A percentile compares a stretch with the other conserved stretches of the same genome.
phyloP scores from a whole-genome alignment of 225 moss, liverwort and hornwort genomes.

The Bryoerythrophyllum caledonicum region DNA sequence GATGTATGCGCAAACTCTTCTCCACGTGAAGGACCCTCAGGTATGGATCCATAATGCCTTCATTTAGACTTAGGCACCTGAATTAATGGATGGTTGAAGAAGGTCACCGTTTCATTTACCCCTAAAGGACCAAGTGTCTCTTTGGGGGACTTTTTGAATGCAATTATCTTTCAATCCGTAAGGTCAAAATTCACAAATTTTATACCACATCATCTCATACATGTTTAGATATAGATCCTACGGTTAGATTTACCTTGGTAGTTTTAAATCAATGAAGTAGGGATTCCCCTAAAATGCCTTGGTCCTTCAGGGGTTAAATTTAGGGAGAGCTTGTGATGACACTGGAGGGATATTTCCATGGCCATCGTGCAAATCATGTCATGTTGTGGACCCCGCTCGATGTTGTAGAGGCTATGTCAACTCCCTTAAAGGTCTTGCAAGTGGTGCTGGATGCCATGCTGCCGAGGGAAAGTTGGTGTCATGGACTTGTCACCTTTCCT shows the following conservation, averaged over 20 bases:
- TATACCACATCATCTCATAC: too few species aligned
- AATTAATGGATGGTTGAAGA: not conserved
- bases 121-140: too few species aligned
- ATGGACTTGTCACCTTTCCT: not conserved
- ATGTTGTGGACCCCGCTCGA: not conserved
- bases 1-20: constrained; percentile 42
- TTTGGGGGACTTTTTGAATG: too few species aligned
- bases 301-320: not conserved
- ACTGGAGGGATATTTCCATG: not conserved
- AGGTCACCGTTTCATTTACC: not conserved
- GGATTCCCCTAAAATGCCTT: too few species aligned
- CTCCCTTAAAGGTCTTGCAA: not conserved
- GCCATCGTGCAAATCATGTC: not conserved
- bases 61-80: not conserved
- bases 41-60: constrained; percentile 8
- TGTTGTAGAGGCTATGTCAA: not conserved
- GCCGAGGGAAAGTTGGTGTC: too few species aligned
- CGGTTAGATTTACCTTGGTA: too few species aligned
- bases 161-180: too few species aligned
- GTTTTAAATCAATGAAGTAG: too few species aligned
- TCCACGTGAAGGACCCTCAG: constrained; percentile 32
- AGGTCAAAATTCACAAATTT: too few species aligned
- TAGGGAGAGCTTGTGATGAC: not conserved
- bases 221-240: too few species aligned
- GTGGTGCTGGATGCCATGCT: too few species aligned